Evolutionary conservation across 1,139 yeast species (phyloP), one percentile per base, ranked within the genome.

Genomic region (Kodamaea suecica): DNA sequence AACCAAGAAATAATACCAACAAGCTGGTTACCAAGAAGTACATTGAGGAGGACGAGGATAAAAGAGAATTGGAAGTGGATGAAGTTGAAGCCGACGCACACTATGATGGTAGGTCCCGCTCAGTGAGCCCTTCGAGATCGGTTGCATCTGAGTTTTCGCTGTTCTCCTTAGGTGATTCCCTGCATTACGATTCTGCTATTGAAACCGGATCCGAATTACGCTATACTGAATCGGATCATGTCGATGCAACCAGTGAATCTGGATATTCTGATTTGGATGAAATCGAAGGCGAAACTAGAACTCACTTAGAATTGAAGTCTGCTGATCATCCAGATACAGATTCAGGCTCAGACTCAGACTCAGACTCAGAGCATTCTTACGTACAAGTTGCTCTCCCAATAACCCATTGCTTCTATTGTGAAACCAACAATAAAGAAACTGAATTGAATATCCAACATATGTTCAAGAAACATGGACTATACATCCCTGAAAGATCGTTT

Each of bases 111-210:
- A n/a, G n/a, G n/a, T n/a, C 36, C n/a, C 52, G 78, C 51, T 64
- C 60, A 3, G 42, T 50, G 11, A 76, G 85, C 45, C 83, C 84
- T 2, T 70, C 76, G 0, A 60, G 62, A 5, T 76, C 84, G 3
- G 68, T 75, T 4, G 63, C 67, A 0, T 78, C 86, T 2, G 76
- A 73, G 26, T 61, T 78, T 23, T 82, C 94, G 0, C 73, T 76
- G 34, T 75, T 84, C 47, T 80, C 90, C 1, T 61, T 83, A 17
- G 87, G 85, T 10, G 82, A 78, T 8, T 70, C 83, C 5, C 36
- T 40, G 41, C 72, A 67, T 38, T 50, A 55, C 25, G 76, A 68
- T 25, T 69, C 70, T 31, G 54, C 48, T 15, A 49, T 53, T 13
- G 78, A 70, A 34, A 70, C 78, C 1, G 72, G 67, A 1, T 73